Percentiles rank a stretch among this genome's conserved stretches.
These are phyloP conservation scores for Xerocomellus chrysenteron DNA, from an alignment of 768 basidiomycete species.

Conservation along the genomic window DNA sequence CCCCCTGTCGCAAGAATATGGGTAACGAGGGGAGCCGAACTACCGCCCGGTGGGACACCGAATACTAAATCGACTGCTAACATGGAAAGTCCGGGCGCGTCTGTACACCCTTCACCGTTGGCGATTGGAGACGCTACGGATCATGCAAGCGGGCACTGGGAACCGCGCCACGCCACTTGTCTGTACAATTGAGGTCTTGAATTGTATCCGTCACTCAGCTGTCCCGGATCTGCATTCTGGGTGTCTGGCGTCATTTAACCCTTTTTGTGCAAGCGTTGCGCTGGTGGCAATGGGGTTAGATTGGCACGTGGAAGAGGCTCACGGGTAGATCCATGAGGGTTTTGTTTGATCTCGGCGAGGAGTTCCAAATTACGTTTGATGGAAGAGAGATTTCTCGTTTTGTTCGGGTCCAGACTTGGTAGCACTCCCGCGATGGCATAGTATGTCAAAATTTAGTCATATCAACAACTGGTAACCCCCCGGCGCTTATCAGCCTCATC, in stretches of 20 bases:
- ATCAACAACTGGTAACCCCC: constrained; percentile 1
- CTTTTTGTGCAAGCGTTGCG: background rate
- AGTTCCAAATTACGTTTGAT: constrained; percentile 17
- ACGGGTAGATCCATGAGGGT: background rate
- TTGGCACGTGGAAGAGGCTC: constrained; percentile 1
- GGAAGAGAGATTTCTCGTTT: constrained; percentile 5
- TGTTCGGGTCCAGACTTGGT: constrained; percentile 2
- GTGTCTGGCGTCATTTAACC: background rate
- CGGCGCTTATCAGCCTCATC: constrained; percentile 11
- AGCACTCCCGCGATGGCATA: constrained; percentile 25
- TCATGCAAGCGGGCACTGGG: constrained; percentile 42
- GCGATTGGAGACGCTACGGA: background rate
- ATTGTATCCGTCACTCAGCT: no score
- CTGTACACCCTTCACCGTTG: background rate
- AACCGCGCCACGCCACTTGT: constrained; percentile 51
- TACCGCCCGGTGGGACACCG: background rate
- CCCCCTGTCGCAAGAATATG: constrained; percentile 68
- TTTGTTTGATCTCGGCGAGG: background rate
- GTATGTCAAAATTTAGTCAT: constrained; percentile 14
- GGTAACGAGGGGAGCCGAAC: constrained; percentile 29
- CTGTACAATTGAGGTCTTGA: constrained; percentile 13
- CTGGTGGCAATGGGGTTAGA: background rate
- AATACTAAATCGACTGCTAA: background rate
- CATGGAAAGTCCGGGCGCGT: background rate
- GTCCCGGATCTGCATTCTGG: background rate